Base-by-base conservation (phyloP, 2,329 filamentous ascomycete genomes). In the Aspergillus neoniger region DNA sequence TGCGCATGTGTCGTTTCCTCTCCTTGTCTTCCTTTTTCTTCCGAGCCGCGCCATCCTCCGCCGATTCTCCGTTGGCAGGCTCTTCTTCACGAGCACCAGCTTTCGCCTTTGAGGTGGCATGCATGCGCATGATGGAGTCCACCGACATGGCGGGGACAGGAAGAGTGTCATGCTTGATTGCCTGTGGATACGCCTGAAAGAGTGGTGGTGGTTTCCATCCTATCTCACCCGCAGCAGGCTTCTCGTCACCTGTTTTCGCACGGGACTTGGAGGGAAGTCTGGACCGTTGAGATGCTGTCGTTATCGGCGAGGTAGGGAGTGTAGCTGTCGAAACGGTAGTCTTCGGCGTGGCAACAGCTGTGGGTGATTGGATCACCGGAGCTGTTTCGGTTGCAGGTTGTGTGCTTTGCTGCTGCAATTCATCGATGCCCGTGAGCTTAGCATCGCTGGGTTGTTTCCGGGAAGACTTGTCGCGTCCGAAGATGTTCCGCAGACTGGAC, bases 131-230 rank as follows among this genome's bases (percentile, higher is more conserved):
- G 50, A 95, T 85, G 1, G 84, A 77, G 62, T 96, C 92, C 1
- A 89, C 84, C 1, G 89, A 86, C 10, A 89, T 77, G 2, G 83
- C 85, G 39, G 89, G 88, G 15, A 89, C 84, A 25, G 88, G 84
- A 3, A 96, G 80, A 15, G 84, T 86, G 10, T 86, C 87, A 73
- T 95, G 86, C 70, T 90, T 92, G 66, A 91, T 84, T 2, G 91
- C 87, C 75, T 96, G 92, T 0, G 91, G 89, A 72, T 92, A 96
- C 12, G 91, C 92, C 73, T 96, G 90, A 74, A 93, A 96, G 12
- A 97, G 79, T 2, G 92, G 91, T 6, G 91, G 91, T 15, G 88
- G 85, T 58, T 86, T 84, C 88, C 88, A 91, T 12, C 67, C 67
- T 68, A 70, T 59, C 68, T 73, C 67, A 57, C 66, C 64, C 9